phyloP scores from a whole-genome alignment of 768 basidiomycete genomes.

The Infundibulicybe gibba region DNA sequence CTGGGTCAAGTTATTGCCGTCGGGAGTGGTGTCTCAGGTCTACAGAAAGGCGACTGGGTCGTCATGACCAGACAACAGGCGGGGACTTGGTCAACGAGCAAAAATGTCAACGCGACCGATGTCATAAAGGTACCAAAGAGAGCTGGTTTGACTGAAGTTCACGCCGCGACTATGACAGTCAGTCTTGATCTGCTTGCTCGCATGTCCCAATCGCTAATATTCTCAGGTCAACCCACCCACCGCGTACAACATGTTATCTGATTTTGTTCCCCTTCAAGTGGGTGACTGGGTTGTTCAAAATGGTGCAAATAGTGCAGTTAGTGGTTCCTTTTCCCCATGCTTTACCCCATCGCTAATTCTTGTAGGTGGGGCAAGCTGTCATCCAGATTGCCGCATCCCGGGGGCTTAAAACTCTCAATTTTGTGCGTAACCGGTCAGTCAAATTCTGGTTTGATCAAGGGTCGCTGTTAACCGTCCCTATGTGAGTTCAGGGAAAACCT shows the following conservation, averaged over 20 bases:
- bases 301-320: slow-evolving; percentile 79
- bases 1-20: slow-evolving; percentile 62
- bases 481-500: slow-evolving; percentile 45
- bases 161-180: slow-evolving; percentile 77
- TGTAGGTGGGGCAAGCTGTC: slow-evolving; percentile 77
- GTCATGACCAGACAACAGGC: slow-evolving; percentile 62
- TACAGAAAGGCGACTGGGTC: slow-evolving; percentile 68
- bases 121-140: slow-evolving; percentile 56
- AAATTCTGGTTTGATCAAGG: background rate
- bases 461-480: background rate
- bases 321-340: slow-evolving; percentile 17
- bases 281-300: slow-evolving; percentile 88
- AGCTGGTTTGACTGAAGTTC: slow-evolving; percentile 46
- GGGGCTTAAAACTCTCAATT: slow-evolving; percentile 76
- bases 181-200: slow-evolving; percentile 11
- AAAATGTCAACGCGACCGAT: slow-evolving; percentile 50
- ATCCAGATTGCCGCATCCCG: slow-evolving; percentile 78
- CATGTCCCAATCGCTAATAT: background rate
- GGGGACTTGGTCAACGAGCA: slow-evolving; percentile 73
- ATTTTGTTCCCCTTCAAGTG: slow-evolving; percentile 57
- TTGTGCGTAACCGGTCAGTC: slow-evolving; percentile 67
- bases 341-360: slow-evolving; percentile 2
- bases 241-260: slow-evolving; percentile 77
- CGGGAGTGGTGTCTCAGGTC: slow-evolving; percentile 45
- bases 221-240: slow-evolving; percentile 77